Evolutionary conservation across 139 green algal genomes (phyloP), one percentile per base, ranked within the genome.

Genomic region (Monoraphidium neglectum): DNA sequence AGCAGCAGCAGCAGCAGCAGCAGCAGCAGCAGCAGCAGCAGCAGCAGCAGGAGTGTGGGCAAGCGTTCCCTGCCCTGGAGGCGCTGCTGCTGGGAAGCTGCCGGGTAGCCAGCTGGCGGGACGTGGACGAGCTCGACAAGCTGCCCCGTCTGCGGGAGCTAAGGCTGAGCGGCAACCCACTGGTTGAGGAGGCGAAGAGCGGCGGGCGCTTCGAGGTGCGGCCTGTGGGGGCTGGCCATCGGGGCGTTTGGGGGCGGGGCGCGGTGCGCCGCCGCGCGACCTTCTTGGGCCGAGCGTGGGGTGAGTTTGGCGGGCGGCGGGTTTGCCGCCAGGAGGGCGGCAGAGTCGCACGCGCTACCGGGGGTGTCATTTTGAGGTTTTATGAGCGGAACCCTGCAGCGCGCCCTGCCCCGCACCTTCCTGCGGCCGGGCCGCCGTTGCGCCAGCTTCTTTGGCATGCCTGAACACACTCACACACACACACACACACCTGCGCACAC

Each of bases 111-210:
- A 62, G 74, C 30, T 96, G 90, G 91, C 59, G 60, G 3, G 77
- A 83, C 40, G 81, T 95, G 24, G 80, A 91, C 59, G 49, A 77
- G 26, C 71, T 97, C 37, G 77, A 90, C 37, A 4, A 6, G 21
- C 89, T 97, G n/a, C 89, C 86, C 0, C 37, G 32, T 0, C 68
- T 97, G 33, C 36, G 64, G 51, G 92, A 97, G 35, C 63, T 90
- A 26, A 74, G 92, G 18, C 67, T 95, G 37, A 90, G 79, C 2
- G 87, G 88, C 72, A 97, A 97, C 63, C 88, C 90, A 1, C 51
- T 96, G 37, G 70, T 94, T n/a, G 56, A 72, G 26, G 38, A 53
- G 24, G 70, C 74, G 3, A 68, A 59, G 28, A 78, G 76, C 1
- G 86, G 84, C 26, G 82, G 84, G 2, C 68, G 90, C 23, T 93